phyloP scores from a whole-genome alignment of 1,284 basidiomycete species.

The Sphaerobolus stellatus region DNA sequence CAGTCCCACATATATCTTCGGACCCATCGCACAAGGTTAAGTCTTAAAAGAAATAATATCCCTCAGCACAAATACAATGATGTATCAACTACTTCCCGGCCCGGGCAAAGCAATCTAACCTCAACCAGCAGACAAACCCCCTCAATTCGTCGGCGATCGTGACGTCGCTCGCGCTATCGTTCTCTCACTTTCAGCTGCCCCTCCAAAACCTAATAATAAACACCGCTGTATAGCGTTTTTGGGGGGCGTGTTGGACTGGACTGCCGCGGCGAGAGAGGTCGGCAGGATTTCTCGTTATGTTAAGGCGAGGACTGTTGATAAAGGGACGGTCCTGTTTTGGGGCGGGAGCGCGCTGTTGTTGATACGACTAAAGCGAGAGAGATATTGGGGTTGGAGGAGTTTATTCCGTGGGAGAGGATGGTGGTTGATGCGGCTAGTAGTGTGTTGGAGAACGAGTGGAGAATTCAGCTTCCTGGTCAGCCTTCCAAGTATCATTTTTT shows the following conservation, averaged over 20 bases:
- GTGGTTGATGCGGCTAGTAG: background rate
- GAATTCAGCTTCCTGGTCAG: no score
- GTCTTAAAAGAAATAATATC: no score
- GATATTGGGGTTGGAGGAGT: background rate
- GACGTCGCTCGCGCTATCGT: constrained; percentile 40
- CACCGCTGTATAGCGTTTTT: constrained; percentile 34
- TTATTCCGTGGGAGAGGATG: background rate
- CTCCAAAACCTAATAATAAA: constrained; percentile 2
- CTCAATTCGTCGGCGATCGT: constrained; percentile 35
- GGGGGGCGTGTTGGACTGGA: constrained; percentile 30
- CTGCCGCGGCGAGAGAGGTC: constrained; percentile 30
- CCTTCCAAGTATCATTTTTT: no score
- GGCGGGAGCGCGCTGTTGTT: background rate
- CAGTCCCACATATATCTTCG: no score
- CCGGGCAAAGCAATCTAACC: no score
- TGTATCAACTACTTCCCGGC: no score
- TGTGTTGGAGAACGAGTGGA: background rate
- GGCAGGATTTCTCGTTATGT: no score
- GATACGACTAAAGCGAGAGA: background rate
- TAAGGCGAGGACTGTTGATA: no score
- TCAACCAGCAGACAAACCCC: background rate
- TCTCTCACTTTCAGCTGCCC: constrained; percentile 26
- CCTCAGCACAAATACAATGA: no score
- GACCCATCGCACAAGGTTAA: no score
- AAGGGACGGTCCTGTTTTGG: no score